Conservation (phyloP, 148 eudicot species). For the Rheum nobile region DNA sequence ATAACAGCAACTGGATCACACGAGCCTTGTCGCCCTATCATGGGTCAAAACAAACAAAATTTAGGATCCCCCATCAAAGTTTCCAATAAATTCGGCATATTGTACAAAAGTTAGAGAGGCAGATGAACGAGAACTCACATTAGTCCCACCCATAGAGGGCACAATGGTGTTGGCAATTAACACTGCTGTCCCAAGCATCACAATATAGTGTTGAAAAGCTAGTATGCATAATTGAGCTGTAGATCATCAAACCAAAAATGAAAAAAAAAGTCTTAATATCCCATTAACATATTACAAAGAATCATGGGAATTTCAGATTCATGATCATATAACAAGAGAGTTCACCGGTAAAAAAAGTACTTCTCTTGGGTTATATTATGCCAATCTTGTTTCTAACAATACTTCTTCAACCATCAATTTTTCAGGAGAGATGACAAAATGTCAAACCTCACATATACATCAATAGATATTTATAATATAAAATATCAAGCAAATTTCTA, state of each 20-base stretch:
- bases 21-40: slow-evolving; percentile 86
- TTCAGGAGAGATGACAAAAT: background rate
- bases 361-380: background rate
- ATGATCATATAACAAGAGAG: background rate
- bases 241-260: slow-evolving; percentile 1
- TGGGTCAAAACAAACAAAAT: slow-evolving; percentile 6
- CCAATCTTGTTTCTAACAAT: background rate
- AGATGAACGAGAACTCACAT: slow-evolving; percentile 31
- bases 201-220: slow-evolving; percentile 88
- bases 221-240: slow-evolving; percentile 62
- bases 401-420: background rate
- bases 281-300: background rate
- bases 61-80: background rate
- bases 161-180: slow-evolving; percentile 61
- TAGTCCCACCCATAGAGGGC: slow-evolving; percentile 73
- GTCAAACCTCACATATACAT: background rate
- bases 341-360: background rate
- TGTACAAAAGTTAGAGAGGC: background rate
- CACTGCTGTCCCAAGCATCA: slow-evolving; percentile 88
- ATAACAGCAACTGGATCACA: slow-evolving; percentile 71
- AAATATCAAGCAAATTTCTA: background rate
- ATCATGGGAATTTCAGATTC: background rate
- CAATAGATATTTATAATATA: background rate
- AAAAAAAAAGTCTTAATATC: background rate
- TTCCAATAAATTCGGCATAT: background rate